These are phyloP conservation scores for Raddia guianensis DNA, from an alignment of 176 grass and related monocot species.

Conservation along the genomic window DNA sequence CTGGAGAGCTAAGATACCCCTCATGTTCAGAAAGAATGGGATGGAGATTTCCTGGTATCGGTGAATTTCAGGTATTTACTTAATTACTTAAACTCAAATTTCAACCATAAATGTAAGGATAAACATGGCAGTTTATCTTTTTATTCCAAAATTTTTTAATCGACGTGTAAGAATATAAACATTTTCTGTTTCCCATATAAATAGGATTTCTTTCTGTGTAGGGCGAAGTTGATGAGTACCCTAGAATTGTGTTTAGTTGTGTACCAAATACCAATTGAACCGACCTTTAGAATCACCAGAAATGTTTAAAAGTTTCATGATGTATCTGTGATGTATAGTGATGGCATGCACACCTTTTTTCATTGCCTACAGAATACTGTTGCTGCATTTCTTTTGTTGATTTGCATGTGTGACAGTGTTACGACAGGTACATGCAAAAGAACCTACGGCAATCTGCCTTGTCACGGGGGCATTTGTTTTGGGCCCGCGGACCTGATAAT, in stretches of 20 bases:
- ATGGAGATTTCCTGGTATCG: constrained; percentile 94
- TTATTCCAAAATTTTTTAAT: neutral
- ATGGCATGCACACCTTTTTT: neutral
- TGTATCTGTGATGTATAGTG: neutral
- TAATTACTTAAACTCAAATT: constrained; percentile 35
- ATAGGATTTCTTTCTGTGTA: neutral
- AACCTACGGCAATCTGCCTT: constrained; percentile 67
- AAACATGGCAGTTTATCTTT: neutral
- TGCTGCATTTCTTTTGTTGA: constrained; percentile 48
- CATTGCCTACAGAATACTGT: constrained; percentile 8
- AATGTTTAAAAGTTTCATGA: neutral
- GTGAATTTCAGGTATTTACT: constrained; percentile 92
- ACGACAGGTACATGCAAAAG: constrained; percentile 92
- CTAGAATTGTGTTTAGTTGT: constrained; percentile 19
- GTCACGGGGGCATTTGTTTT: constrained; percentile 79
- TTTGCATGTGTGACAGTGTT: constrained; percentile 62
- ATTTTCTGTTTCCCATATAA: neutral
- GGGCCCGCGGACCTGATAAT: constrained; percentile 90
- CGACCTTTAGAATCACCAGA: constrained; percentile 10
- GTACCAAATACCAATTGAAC: constrained; percentile 1
- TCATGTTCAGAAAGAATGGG: constrained; percentile 77
- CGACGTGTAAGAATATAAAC: constrained; percentile 10
- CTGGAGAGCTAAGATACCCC: constrained; percentile 88
- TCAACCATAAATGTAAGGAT: neutral
- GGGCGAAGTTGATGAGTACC: neutral